Base-by-base conservation (phyloP, 192 early-diverging fungal genomes). In the Entophlyctis luteolus region DNA sequence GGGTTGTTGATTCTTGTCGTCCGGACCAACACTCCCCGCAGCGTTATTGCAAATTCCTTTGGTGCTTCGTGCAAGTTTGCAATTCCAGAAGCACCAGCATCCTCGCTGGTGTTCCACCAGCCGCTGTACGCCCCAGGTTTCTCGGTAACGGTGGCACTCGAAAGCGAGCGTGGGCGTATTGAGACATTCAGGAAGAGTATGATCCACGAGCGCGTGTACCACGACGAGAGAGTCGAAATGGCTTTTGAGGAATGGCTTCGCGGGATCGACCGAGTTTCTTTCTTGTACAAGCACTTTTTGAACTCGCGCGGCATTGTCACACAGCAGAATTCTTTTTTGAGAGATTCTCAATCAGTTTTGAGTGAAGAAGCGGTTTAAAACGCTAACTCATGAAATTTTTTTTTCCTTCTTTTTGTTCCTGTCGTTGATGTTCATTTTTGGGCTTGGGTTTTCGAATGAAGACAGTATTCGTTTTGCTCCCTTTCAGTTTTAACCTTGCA, bases 211-310 rank as follows among this genome's bases (percentile, higher is more conserved):
- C 48, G 36, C 4, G 25, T 70, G 22, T 70, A 46, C 38, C 6
- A 18, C 31, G 68, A 70, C 33, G 68, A 70, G 59, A 38, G 59
- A 22, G 68, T 62, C 22, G 25, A 8, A 18, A 27, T 70, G 59
- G 32, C 57, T 49, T 67, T 77, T 66, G 70, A 71, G 36, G 63
- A 68, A 33, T 80, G 79, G 79, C 31, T 71, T 3, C 72, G 75
- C 27, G 49, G 55, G 42, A 68, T 80, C 32, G 79, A 80, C 71
- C 23, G 53, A 20, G 70, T 67, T 59, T 70, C 79, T 25, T 80
- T 80, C 75, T 65, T 80, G 49, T 80, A 80, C 75, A 75, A 76
- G n/a, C 73, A 73, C 59, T 80, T 37, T 69, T 71, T 80, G 28
- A 80, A 80, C 71, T 25, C 71, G 25, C 56, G 79, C 3, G 79